A percentile compares a stretch with the other conserved stretches of the same genome.
These are phyloP conservation scores for Aspergillus brasiliensis DNA, from an alignment of 2,329 filamentous ascomycete species.

Conservation along the genomic window DNA sequence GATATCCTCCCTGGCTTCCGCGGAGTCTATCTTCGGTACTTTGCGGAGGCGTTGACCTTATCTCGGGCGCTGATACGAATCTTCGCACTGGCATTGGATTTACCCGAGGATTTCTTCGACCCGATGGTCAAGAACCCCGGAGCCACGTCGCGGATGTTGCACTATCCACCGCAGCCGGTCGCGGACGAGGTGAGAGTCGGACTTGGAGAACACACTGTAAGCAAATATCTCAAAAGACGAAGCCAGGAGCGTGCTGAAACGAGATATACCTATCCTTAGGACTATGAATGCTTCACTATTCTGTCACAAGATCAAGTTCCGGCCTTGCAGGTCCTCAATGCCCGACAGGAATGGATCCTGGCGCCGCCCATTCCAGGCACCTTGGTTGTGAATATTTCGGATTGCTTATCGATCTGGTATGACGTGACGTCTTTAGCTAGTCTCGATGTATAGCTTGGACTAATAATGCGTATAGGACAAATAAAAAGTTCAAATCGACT, in stretches of 20 bases:
- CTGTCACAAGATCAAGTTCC: conserved; percentile 44
- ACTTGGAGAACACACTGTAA: conserved; percentile 44
- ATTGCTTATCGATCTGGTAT: conserved; percentile 33
- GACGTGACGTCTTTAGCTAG: fast-evolving
- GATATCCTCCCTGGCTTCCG: conserved; percentile 20
- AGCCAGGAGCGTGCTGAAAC: background rate
- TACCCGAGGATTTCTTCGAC: conserved; percentile 42
- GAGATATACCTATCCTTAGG: conserved; percentile 10
- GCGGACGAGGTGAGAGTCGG: conserved; percentile 40
- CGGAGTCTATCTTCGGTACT: conserved; percentile 24
- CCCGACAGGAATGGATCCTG: conserved; percentile 30
- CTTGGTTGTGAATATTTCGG: conserved; percentile 37
- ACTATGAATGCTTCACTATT: conserved; percentile 47
- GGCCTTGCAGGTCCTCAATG: conserved; percentile 39
- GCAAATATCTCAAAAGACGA: background rate
- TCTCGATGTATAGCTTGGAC: fast-evolving
- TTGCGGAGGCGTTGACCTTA: conserved; percentile 16
- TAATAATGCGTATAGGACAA: conserved; percentile 32
- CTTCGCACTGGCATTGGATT: conserved; percentile 43
- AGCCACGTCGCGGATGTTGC: conserved; percentile 43
- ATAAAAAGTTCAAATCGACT: conserved; percentile 43
- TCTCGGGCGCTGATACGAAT: conserved; percentile 35
- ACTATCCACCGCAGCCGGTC: conserved; percentile 43
- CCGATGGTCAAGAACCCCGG: conserved; percentile 36
- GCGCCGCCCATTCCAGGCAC: conserved; percentile 29